These are phyloP conservation scores for Dactylonectria macrodidyma DNA, from an alignment of 2,329 filamentous ascomycete genomes.

Conservation along the genomic window DNA sequence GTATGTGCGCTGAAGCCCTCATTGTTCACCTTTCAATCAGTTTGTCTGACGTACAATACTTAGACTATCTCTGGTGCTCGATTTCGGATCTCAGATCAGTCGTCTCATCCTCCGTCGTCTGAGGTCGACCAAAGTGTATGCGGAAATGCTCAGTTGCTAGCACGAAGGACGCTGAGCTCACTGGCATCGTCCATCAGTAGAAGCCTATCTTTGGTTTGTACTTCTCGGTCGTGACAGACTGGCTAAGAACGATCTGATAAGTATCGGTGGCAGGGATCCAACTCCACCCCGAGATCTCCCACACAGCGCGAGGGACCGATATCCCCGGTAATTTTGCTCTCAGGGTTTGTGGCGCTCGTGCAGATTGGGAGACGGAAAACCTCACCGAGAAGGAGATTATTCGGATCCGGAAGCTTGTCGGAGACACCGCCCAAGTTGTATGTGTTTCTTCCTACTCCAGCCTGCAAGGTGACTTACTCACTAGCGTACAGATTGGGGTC, in stretches of 20 bases:
- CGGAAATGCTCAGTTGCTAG: conserved; percentile 67
- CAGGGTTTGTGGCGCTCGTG: conserved; percentile 81
- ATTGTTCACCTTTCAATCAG: too few species aligned
- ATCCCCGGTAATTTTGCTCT: conserved; percentile 88
- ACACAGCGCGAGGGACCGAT: conserved; percentile 78
- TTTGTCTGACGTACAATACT: too few species aligned
- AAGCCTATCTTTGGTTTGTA: conserved; percentile 77
- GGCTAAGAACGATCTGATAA: conserved; percentile 15
- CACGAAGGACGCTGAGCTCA: conserved; percentile 83
- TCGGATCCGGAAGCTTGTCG: conserved; percentile 86
- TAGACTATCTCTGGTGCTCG: too few species aligned
- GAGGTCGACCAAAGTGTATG: too few species aligned
- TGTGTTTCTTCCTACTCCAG: conserved; percentile 43
- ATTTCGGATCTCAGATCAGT: too few species aligned
- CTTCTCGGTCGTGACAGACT: conserved; percentile 3
- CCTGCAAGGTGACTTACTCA: conserved; percentile 25
- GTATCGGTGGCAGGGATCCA: conserved; percentile 71
- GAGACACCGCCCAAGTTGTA: conserved; percentile 80
- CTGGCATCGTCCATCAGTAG: conserved; percentile 80
- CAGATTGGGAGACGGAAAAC: conserved; percentile 88
- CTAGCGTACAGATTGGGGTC: conserved; percentile 27
- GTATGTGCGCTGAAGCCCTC: too few species aligned
- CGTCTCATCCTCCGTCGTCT: too few species aligned
- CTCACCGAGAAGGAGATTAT: conserved; percentile 87
- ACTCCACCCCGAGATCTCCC: conserved; percentile 79